These are phyloP conservation scores for Gomphus bonarii DNA, from an alignment of 1,284 basidiomycete species.

Conservation along the genomic window DNA sequence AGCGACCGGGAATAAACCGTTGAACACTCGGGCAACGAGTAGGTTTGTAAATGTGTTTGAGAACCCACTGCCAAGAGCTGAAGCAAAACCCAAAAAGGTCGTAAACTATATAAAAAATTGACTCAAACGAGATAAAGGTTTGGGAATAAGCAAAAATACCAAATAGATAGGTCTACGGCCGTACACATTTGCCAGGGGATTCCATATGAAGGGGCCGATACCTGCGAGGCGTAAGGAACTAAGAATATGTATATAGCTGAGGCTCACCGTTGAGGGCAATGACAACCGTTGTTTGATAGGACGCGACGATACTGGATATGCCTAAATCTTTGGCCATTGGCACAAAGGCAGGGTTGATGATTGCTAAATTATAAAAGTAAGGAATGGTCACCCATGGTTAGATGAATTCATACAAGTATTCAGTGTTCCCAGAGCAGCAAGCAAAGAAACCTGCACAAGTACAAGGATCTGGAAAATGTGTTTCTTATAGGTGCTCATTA, in stretches of 20 bases:
- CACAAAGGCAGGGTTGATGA: constrained; percentile 7
- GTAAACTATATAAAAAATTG: not conserved
- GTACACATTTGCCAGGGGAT: constrained; percentile 6
- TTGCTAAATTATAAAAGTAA: not conserved
- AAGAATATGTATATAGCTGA: not conserved
- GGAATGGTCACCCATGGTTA: not conserved
- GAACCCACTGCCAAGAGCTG: constrained; percentile 1
- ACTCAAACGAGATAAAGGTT: not conserved
- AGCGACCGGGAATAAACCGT: constrained; percentile 3
- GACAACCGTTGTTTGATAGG: constrained; percentile 8
- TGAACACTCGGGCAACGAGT: constrained; percentile 8
- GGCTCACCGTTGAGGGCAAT: constrained; percentile 5
- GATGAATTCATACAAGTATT: not conserved
- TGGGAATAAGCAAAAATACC: not conserved
- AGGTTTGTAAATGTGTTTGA: constrained; percentile 3
- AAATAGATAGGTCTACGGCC: constrained; percentile 7
- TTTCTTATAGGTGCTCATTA: not conserved
- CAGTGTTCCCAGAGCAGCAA: constrained; percentile 7
- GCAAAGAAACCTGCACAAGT: constrained; percentile 2
- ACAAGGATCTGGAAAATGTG: not conserved
- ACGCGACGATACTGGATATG: constrained; percentile 3
- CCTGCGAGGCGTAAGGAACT: not conserved
- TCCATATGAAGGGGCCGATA: constrained; percentile 8
- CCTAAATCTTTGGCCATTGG: not conserved
- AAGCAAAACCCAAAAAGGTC: constrained; percentile 1